Base-by-base conservation (phyloP, 2,329 filamentous ascomycete genomes). In the Thelonectria blattea region DNA sequence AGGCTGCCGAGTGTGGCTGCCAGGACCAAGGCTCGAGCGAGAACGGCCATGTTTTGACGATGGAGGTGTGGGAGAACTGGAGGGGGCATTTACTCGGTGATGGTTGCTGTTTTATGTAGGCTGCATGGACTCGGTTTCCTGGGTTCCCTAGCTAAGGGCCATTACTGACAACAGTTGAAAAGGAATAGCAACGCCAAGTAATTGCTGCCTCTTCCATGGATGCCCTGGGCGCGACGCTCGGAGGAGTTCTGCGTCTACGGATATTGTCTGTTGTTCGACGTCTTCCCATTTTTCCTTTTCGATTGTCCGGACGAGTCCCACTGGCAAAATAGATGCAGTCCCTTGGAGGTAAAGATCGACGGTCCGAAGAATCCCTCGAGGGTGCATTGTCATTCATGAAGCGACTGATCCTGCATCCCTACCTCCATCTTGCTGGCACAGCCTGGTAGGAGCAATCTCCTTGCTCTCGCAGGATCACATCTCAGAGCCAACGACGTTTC, bases 81-180 rank as follows among this genome's bases (percentile, higher is more conserved):
- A 41, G 34, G 47, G 24, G n/a, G n/a, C n/a, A n/a, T n/a, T n/a
- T n/a, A n/a, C n/a, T n/a, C n/a, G n/a, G n/a, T n/a, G n/a, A 54
- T 41, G 51, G 34, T 52, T 53, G 43, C 22, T 60, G 49, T 46
- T 63, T 58, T 63, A 62, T 63, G 58, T 45, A 30, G 34, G 30
- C 17, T 30, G 43, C 41, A 45, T 57, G 53, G 49, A 41, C 42
- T 48, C 54, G 17, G 47, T 46, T 57, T 39, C 52, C 50, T 58
- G 50, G 51, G 50, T 48, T 24, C 52, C 52, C 55, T 12, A 37
- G 12, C 34, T 37, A 2, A 37, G 34, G 14, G 34, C 12, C 12
- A 37, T 37, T 2, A 15, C 15, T 37, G 11, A 37, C 34, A 37
- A 37, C 34, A 11, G 15, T 3, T 7, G 34, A 37, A 11, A 11